Conservation (phyloP, 2,329 filamentous ascomycete genomes). For the Colletotrichum spaethianum region DNA sequence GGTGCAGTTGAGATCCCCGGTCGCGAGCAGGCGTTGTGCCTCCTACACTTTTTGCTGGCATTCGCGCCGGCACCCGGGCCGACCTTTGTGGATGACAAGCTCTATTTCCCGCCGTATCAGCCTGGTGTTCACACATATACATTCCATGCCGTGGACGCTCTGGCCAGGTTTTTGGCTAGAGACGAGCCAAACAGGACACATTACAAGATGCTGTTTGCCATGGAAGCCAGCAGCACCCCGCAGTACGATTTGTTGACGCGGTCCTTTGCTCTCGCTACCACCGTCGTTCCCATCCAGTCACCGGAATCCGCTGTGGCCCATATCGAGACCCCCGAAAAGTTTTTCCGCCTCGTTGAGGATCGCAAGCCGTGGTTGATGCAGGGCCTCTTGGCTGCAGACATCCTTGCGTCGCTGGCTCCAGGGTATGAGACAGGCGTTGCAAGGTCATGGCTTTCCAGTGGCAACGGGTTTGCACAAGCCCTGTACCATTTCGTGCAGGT, state of each 20-base stretch:
- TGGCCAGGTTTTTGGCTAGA: slow-evolving; percentile 91
- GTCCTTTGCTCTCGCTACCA: slow-evolving; percentile 88
- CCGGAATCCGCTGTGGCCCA: slow-evolving; percentile 34
- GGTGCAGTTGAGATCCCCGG: slow-evolving; percentile 85
- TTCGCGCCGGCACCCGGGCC: slow-evolving; percentile 88
- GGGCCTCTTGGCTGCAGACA: slow-evolving; percentile 90
- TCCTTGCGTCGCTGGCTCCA: slow-evolving; percentile 82
- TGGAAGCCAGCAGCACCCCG: slow-evolving; percentile 75
- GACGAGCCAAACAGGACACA: slow-evolving; percentile 93
- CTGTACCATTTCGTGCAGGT: slow-evolving; percentile 82
- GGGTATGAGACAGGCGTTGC: slow-evolving; percentile 81
- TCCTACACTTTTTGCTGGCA: slow-evolving; percentile 90
- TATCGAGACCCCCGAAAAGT: slow-evolving; percentile 52
- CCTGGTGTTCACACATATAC: slow-evolving; percentile 88
- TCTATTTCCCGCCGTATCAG: slow-evolving; percentile 87
- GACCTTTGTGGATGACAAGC: slow-evolving; percentile 62
- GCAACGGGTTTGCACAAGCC: slow-evolving; percentile 87
- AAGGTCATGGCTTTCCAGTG: slow-evolving; percentile 84
- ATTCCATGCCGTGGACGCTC: slow-evolving; percentile 88
- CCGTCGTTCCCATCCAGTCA: slow-evolving; percentile 80
- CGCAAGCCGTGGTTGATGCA: slow-evolving; percentile 94
- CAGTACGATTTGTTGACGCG: slow-evolving; percentile 87
- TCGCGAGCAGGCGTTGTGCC: slow-evolving; percentile 87
- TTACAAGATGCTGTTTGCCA: slow-evolving; percentile 85
- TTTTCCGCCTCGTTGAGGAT: slow-evolving; percentile 76